Percentiles rank a stretch among this genome's conserved stretches.
These are phyloP conservation scores for Phyllosticta capitalensis DNA, from an alignment of 2,329 filamentous ascomycete species.

Conservation along the genomic window DNA sequence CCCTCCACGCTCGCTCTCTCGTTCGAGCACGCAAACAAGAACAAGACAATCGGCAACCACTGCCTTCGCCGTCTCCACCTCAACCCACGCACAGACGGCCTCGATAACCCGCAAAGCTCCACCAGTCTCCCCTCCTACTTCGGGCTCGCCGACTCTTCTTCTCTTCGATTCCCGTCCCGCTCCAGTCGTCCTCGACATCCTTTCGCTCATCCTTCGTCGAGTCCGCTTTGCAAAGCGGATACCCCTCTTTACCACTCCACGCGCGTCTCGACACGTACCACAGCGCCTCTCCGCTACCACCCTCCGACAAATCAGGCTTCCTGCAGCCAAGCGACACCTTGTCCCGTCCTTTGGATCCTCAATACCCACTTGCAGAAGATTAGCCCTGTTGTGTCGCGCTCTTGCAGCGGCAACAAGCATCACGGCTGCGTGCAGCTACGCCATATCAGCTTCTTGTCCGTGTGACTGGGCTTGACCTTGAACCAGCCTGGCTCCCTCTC, in stretches of 20 bases:
- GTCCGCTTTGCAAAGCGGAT: neutral
- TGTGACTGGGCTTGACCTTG: conserved; percentile 6
- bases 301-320: neutral
- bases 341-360: conserved; percentile 1
- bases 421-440: conserved; percentile 9
- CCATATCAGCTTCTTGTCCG: conserved; percentile 5
- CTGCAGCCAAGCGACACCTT: conserved; percentile 10
- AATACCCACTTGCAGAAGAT: conserved; percentile 1
- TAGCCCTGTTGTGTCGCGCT: neutral
- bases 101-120: neutral
- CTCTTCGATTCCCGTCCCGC: too few relatives aligned
- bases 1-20: neutral
- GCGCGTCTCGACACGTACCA: neutral
- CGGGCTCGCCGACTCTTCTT: neutral
- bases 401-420: conserved; percentile 1
- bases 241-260: neutral
- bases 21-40: neutral
- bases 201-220: conserved; percentile 4
- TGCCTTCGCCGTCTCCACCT: neutral
- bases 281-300: conserved; percentile 5
- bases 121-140: neutral
- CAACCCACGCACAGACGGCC: neutral
- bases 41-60: neutral
- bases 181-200: conserved; percentile 4
- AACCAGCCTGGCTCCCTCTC: neutral